Evolutionary conservation across 257 asterid species (phyloP).

Genomic region (Cordia subcordata): DNA sequence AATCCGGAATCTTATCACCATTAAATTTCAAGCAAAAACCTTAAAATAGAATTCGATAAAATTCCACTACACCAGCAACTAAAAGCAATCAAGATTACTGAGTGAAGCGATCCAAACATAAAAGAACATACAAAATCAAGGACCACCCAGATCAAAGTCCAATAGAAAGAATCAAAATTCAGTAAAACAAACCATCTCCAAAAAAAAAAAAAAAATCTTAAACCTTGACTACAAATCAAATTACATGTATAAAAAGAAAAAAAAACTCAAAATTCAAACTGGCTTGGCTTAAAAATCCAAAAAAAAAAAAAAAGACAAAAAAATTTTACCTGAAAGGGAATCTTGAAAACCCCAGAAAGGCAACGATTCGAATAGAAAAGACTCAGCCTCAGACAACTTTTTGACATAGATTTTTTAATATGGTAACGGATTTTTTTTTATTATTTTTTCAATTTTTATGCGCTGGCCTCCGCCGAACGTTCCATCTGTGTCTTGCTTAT

Average conservation of each 20-base stretch:
- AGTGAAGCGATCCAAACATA: no score
- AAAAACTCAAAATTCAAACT: background rate
- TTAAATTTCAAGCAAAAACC: no score
- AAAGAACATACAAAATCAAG: background rate
- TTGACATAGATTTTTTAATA: constrained; percentile 1
- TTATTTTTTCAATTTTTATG: no score
- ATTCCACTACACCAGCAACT: no score
- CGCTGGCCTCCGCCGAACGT: constrained; percentile 38
- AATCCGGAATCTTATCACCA: constrained; percentile 9
- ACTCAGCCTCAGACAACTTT: background rate
- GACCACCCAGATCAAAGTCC: background rate
- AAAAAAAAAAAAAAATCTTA: constrained; percentile 14
- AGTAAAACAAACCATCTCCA: constrained; percentile 5
- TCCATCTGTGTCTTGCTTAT: constrained; percentile 8
- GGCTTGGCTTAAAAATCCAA: no score
- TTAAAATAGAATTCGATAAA: no score
- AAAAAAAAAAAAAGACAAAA: background rate
- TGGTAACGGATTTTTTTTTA: constrained; percentile 41
- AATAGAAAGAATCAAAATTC: background rate
- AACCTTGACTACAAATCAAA: constrained; percentile 9
- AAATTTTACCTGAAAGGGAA: constrained; percentile 11
- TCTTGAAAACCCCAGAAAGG: constrained; percentile 1
- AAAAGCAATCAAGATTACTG: no score
- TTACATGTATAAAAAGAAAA: no score
- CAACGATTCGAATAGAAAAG: constrained; percentile 6